Evolutionary conservation across 805 yeast genomes (phyloP), one percentile per base, ranked within the genome.

Genomic region (Ogataea methanolica): DNA sequence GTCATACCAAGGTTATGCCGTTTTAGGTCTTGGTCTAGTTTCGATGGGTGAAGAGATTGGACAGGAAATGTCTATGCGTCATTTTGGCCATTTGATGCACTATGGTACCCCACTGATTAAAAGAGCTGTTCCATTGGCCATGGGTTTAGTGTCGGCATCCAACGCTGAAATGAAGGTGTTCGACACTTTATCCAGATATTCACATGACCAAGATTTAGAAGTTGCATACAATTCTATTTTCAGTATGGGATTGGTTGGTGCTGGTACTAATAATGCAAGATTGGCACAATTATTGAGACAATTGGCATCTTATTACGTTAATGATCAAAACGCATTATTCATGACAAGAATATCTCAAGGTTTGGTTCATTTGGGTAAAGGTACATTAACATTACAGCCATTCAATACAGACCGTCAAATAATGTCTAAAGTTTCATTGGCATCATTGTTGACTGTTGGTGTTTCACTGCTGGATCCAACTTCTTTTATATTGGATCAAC

Each of bases 11-110:
- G 96, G 95, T 1, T 88, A 88, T 61, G 94, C 98, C 9, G 97
- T 94, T 17, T 75, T 94, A 44, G 99, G 99, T 50, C 79, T 94
- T 55, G 99, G 97, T 0, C 77, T 87, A 54, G 87, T 95, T 59
- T 94, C 97, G 14, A 84, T 94, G 86, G 99, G 99, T 53, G 99
- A 94, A 69, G 96, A 88, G 55, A 88, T 94, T 65, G 99, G 99
- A 33, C 95, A 88, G 68, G 97, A 92, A 58, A 94, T 94, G 99
- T 85, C 92, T 9, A 72, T 92, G 62, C 91, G 99, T 65, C 99
- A 94, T 68, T 92, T 92, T 66, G 91, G 96, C 41, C 99, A 94
- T 68, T 76, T 94, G 67, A 89, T 94, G 96, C 99, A 94, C 66
- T 94, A 94, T 65, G 99, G 99, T 50, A 91, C 88, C 59, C 82